These are phyloP conservation scores for Kalmusia sp. DNA, from an alignment of 2,329 filamentous ascomycete species.

Conservation along the genomic window DNA sequence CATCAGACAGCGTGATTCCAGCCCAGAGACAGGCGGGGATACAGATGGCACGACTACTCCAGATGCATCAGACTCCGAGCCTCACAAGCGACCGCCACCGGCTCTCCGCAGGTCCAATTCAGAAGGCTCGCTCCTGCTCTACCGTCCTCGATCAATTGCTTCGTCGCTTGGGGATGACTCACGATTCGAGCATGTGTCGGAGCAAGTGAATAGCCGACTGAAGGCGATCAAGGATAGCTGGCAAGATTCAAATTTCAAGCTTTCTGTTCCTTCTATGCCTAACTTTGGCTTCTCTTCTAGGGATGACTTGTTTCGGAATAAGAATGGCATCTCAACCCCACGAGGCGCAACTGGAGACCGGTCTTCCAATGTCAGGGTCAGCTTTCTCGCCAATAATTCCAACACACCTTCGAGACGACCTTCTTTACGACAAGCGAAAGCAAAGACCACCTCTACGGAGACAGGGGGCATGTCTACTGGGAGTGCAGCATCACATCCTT, in stretches of 20 bases:
- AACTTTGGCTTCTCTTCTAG: conserved; percentile 53
- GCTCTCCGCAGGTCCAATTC: conserved; percentile 69
- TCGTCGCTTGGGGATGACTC: conserved; percentile 86
- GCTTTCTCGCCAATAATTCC: conserved; percentile 25
- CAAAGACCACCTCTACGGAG: conserved; percentile 11
- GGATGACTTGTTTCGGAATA: conserved; percentile 35
- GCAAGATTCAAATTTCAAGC: conserved; percentile 80
- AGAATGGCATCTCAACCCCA: conserved; percentile 20
- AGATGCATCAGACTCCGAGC: conserved; percentile 12
- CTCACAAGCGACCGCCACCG: conserved; percentile 26
- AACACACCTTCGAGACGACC: conserved; percentile 17
- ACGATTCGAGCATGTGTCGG: conserved; percentile 78
- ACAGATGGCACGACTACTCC: conserved; percentile 10
- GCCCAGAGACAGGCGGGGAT: conserved; percentile 6
- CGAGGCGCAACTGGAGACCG: conserved; percentile 22
- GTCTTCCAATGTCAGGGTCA: conserved; percentile 19
- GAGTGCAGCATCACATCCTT: conserved; percentile 53
- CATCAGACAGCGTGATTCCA: conserved; percentile 23
- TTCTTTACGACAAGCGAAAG: conserved; percentile 16
- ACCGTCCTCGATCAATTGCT: conserved; percentile 75
- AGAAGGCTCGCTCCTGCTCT: conserved; percentile 77
- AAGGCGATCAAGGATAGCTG: conserved; percentile 91
- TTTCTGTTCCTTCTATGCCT: conserved; percentile 61
- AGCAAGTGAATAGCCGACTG: conserved; percentile 85
- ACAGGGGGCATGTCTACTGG: conserved; percentile 24